Evolutionary conservation across 371 early-diverging fungal species (phyloP), one percentile per base, ranked within the genome.

Genomic region (Mortierella sp.): DNA sequence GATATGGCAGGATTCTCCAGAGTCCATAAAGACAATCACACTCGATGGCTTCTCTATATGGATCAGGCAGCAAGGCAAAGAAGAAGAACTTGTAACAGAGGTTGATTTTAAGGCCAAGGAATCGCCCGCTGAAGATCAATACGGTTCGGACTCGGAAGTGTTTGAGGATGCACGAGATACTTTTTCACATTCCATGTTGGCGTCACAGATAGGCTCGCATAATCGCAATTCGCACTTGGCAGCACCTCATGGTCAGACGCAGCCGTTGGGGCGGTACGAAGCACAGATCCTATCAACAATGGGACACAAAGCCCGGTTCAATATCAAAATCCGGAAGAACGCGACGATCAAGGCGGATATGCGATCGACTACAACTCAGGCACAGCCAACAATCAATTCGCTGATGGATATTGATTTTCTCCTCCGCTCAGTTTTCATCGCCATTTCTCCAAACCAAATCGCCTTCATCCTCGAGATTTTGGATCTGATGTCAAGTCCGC

Each of bases 391-490:
- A 5, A 51, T 41, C 14, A 68, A 46, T 39, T 61, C 78, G 21
- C 54, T 66, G 18, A 24, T 80, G 28, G 78, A 78, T 31, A 58
- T 80, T 13, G 78, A 78, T 34, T 66, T 78, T 14, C 53, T 59
- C 51, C 43, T 80, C 16, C 57, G 56, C 27, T 68, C 78, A 2
- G 54, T 80, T 10, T 68, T 78, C 27, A 52, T 78, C 12, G 78
- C 64, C 8, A 52, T 80, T 24, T 72, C 78, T 3, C 81, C 81
- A 18, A 72, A 58, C 19, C 81, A 80, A 31, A 54, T 80, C 24
- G 78, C 69, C 8, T 80, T 71, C 56, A 42, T 80, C 21, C 54
- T 67, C 30, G 81, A 80, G 31, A 65, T 80, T 3, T 69, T 72
- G 21, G 52, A 53, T 23, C 16, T 72, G 10, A 72, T 68, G 57